These are phyloP conservation scores for Hypoxylon sp. DNA, from an alignment of 2,329 filamentous ascomycete species.

Conservation along the genomic window DNA sequence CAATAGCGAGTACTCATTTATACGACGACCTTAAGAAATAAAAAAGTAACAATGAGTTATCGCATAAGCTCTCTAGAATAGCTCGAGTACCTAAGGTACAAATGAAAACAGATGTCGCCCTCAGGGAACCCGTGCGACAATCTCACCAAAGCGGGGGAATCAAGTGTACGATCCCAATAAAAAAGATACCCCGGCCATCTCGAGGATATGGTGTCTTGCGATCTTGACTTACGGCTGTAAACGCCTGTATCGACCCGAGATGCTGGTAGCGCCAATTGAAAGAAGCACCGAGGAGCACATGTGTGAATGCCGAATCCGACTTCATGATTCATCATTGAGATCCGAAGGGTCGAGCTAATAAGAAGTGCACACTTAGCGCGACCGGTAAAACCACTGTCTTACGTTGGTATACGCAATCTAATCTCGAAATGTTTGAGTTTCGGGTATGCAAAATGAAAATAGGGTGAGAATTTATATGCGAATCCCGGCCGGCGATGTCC, in stretches of 20 bases:
- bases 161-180: neutral
- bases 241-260: constrained; percentile 16
- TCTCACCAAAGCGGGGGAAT: neutral
- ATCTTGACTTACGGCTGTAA: constrained; percentile 10
- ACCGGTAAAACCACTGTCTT: neutral
- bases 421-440: neutral
- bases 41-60: no score
- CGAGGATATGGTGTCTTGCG: neutral
- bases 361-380: neutral
- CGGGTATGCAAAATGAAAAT: neutral
- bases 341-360: neutral
- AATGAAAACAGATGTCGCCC: neutral
- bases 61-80: neutral
- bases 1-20: constrained; percentile 3
- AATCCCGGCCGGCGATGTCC: no score
- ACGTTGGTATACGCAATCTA: neutral
- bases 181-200: neutral
- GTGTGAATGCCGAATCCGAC: constrained; percentile 8
- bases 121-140: neutral
- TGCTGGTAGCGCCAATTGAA: constrained; percentile 8
- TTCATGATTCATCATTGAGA: constrained; percentile 41
- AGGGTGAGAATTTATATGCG: neutral
- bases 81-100: neutral
- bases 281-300: constrained; percentile 1
- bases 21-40: neutral